A percentile compares a stretch with the other conserved stretches of the same genome.
Evolutionary conservation across 495 filamentous ascomycete species (phyloP).

Genomic region (Tuber aestivum): DNA sequence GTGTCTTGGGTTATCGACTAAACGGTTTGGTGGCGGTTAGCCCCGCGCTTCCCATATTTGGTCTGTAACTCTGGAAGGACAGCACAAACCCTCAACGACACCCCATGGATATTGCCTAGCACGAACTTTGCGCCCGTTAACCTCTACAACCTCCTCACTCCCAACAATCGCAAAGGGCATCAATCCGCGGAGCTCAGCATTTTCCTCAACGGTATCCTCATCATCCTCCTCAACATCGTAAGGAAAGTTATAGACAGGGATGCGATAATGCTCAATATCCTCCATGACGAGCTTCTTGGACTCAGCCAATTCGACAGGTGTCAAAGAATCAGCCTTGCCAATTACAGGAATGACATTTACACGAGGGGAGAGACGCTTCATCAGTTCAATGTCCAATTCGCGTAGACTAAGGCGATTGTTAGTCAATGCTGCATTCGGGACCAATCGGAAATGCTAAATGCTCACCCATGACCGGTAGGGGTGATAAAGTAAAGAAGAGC

Average conservation of each 20-base stretch:
- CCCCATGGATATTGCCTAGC: constrained; percentile 98
- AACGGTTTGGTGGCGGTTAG: constrained; percentile 7
- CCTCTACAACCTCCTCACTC: constrained; percentile 89
- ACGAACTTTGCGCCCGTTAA: constrained; percentile 82
- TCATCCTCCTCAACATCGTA: constrained; percentile 99
- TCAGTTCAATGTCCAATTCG: constrained; percentile 97
- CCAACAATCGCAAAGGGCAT: constrained; percentile 99
- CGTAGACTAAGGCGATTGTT: constrained; percentile 60
- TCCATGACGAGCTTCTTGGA: constrained; percentile 99
- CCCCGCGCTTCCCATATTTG: neutral
- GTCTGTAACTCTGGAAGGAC: neutral
- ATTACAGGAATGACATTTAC: constrained; percentile 99
- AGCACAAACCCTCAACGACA: constrained; percentile 62
- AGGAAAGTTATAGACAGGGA: constrained; percentile 99
- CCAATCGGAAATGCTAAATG: constrained; percentile 29
- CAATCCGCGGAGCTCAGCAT: constrained; percentile 88
- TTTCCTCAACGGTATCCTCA: constrained; percentile 98
- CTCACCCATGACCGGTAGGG: constrained; percentile 89
- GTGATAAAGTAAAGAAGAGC: constrained; percentile 99
- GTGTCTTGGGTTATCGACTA: constrained; percentile 94
- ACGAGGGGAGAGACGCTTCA: constrained; percentile 96
- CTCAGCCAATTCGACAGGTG: constrained; percentile 91
- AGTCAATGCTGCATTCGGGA: constrained; percentile 20
- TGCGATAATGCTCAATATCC: constrained; percentile 99
- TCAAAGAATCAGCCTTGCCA: constrained; percentile 95